Base-by-base conservation (phyloP, 106 monocot genomes). In the Dendrobium officinale region DNA sequence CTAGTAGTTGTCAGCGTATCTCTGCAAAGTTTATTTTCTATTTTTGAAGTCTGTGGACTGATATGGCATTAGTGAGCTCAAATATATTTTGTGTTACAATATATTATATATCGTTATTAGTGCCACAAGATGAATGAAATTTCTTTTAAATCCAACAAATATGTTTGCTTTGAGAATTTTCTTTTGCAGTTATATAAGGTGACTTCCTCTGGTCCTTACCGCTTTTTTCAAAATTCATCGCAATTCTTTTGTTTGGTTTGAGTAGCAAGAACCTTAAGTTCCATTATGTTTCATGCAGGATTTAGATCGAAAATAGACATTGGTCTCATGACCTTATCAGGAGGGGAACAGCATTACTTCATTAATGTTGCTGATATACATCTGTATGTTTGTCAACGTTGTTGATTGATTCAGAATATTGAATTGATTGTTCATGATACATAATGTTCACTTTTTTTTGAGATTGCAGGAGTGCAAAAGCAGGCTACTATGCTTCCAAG, bases 361-460 rank as follows among this genome's bases (percentile, higher is more conserved):
- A 88, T 99, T 77, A 99, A 99, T 87, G 95, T 91, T 79, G 92
- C 99, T 83, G 93, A 93, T 87, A 83, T 95, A 43, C 99, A 99
- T 83, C 86, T 99, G 99, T 99, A 90, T 87, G 92, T 78, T 29
- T 44, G 68, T 55, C 29, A 37, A 67, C 7, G 51, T 54, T 67
- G 29, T 77, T 72, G 8, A 44, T 19, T 44, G 27, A 13, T 77
- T 15, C 33, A 10, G 24, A 9, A 41, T 31, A 31, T 40, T 18
- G 4, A 40, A 54, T 29, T 2, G 7, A 42, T 55, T 40, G 15
- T 73, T 81, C 19, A 3, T 64, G 11, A 17, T 44, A 81, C 26
- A 40, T 58, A 29, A 72, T 72, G 77, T 37, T 13, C 18, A 44
- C 29, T 24, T 51, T 79, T 51, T 79, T 76, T 29, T 61, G 15